Base-by-base conservation (phyloP, 345 rosid genomes). In the Firmiana major region DNA sequence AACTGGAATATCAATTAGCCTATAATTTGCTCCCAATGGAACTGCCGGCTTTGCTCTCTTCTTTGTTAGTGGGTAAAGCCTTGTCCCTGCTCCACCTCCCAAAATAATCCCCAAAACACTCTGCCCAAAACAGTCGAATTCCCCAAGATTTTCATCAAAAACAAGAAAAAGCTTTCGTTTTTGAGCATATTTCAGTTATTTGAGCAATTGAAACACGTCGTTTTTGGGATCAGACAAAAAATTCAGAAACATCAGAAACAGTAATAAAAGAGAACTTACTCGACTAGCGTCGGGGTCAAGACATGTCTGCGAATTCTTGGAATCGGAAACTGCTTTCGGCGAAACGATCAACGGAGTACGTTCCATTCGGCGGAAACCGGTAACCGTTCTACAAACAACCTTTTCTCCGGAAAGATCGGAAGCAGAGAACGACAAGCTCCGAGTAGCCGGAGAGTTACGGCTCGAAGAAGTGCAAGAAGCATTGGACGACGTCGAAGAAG, bases 231-330 rank as follows among this genome's bases (percentile, higher is more conserved):
- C 74, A 70, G 42, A 48, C 59, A 48, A 48, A 70, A 28, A 12
- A 45, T 68, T 45, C 36, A 12, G 34, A 42, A 10, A 22, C 3
- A 54, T 5, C 0, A 68, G 10, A 43, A 8, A 38, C 40, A 17
- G 26, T 57, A 22, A 34, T n/a, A 13, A 62, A 6, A 7, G 0
- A 13, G 28, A 21, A 77, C 97, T 87, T 51, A 94, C 98, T 70
- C 97, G 88, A 81, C 98, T 94, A 4, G 98, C 98, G 63, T 94
- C 98, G 71, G 98, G 98, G 81, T 94, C 98, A 78, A 94, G 98
- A 78, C 98, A 94, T 2, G 98, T 94, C 84, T 90, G 97, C 5
- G 98, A 90, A 78, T 87, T 93, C 68, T 76, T 86, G 40, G 98
- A 93, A 86, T 93, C 98, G 0, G 98, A 93, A 48, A 94, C 97